These are phyloP conservation scores for Fistulina hepatica DNA, from an alignment of 1,284 basidiomycete genomes.

Conservation along the genomic window DNA sequence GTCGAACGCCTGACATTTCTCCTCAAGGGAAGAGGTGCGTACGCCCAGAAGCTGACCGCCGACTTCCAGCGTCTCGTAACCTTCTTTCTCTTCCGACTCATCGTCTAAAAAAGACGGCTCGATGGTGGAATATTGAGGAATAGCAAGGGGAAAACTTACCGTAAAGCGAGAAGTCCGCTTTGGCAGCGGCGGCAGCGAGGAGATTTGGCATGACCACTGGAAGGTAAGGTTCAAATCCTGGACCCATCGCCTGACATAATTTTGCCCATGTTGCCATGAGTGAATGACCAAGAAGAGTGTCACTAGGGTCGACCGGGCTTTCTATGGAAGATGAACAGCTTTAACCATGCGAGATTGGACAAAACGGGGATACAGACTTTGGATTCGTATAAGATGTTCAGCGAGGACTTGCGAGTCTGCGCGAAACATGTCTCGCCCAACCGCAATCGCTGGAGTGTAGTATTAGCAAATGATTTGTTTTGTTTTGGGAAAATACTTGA, in stretches of 20 bases:
- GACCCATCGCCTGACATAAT: slow-evolving; percentile 69
- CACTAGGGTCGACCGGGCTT: slow-evolving; percentile 48
- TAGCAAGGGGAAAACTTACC: slow-evolving; percentile 31
- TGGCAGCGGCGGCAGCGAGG: slow-evolving; percentile 64
- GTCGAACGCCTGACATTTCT: slow-evolving; percentile 81
- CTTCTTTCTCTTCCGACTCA: slow-evolving; percentile 57
- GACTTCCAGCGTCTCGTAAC: slow-evolving; percentile 68
- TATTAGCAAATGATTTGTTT: not conserved
- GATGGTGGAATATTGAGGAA: slow-evolving; percentile 1
- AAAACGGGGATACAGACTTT: slow-evolving; percentile 38
- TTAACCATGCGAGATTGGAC: not conserved
- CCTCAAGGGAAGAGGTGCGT: slow-evolving; percentile 70
- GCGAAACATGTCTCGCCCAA: slow-evolving; percentile 67
- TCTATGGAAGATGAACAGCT: slow-evolving; percentile 29
- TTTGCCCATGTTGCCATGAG: slow-evolving; percentile 76
- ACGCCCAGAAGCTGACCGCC: slow-evolving; percentile 70
- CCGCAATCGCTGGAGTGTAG: slow-evolving; percentile 54
- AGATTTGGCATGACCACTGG: slow-evolving; percentile 73
- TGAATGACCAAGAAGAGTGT: slow-evolving; percentile 57
- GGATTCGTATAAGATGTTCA: slow-evolving; percentile 65
- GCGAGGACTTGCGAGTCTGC: slow-evolving; percentile 64
- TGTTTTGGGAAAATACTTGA: not conserved
- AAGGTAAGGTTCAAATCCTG: slow-evolving; percentile 76
- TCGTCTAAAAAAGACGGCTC: slow-evolving; percentile 26
- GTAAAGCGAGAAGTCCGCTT: slow-evolving; percentile 68